A percentile compares a stretch with the other conserved stretches of the same genome.
Evolutionary conservation across 1,139 yeast species (phyloP).

Genomic region (Pichia sp.): DNA sequence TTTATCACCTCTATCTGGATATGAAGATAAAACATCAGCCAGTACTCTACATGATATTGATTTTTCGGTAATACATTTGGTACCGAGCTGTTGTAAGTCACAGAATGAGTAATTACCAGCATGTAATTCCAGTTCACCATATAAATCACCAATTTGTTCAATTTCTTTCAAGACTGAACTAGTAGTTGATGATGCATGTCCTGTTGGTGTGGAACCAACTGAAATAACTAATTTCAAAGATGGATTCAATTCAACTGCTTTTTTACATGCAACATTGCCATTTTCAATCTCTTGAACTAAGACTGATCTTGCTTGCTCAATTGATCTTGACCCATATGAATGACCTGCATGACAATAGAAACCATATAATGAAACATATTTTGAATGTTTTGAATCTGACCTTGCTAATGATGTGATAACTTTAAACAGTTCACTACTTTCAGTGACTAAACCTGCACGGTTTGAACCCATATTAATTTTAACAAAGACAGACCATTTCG

Average conservation of each 20-base stretch:
- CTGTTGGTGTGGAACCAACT: slow-evolving; percentile 81
- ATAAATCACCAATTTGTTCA: slow-evolving; percentile 10
- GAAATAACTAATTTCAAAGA: slow-evolving; percentile 37
- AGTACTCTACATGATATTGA: slow-evolving; percentile 52
- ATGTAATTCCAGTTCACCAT: slow-evolving; percentile 58
- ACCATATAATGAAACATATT: slow-evolving; percentile 47
- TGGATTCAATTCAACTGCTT: slow-evolving; percentile 31
- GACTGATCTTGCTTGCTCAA: slow-evolving; percentile 41
- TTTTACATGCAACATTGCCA: slow-evolving; percentile 48
- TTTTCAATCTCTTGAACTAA: slow-evolving; percentile 50
- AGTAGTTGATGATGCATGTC: slow-evolving; percentile 47
- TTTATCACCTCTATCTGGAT: slow-evolving; percentile 44
- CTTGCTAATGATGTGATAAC: slow-evolving; percentile 29
- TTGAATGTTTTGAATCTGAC: slow-evolving; percentile 24
- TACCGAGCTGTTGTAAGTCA: slow-evolving; percentile 69
- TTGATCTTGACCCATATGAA: slow-evolving; percentile 49
- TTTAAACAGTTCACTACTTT: slow-evolving; percentile 14
- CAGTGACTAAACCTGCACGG: slow-evolving; percentile 49
- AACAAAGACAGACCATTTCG: slow-evolving; percentile 49
- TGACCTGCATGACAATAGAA: slow-evolving; percentile 80
- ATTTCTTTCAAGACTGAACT: slow-evolving; percentile 24
- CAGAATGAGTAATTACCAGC: slow-evolving; percentile 74
- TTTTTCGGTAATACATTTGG: slow-evolving; percentile 45
- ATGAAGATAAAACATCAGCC: slow-evolving; percentile 59
- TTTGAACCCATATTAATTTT: slow-evolving; percentile 57